phyloP scores from a whole-genome alignment of 1,139 yeast species.

The Taphrina confusa region DNA sequence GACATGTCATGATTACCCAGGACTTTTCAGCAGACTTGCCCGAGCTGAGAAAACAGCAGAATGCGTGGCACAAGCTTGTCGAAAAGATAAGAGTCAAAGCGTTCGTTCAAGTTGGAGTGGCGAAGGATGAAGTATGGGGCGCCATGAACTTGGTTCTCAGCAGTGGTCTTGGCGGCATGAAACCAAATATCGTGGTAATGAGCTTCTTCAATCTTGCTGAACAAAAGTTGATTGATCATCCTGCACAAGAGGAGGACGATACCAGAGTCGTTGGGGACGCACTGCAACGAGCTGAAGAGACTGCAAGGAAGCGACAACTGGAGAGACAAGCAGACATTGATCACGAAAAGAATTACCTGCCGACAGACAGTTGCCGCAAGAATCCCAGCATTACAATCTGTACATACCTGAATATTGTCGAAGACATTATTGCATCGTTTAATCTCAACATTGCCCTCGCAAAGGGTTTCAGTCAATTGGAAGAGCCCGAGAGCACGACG shows the following conservation, averaged over 20 bases:
- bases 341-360: conserved; percentile 50
- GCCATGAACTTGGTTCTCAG: conserved; percentile 87
- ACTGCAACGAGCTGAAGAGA: conserved; percentile 12
- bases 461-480: conserved; percentile 69
- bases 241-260: not conserved
- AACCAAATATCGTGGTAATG: conserved; percentile 86
- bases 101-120: conserved; percentile 86
- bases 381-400: conserved; percentile 69
- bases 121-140: conserved; percentile 93
- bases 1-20: conserved; percentile 72
- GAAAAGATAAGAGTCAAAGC: conserved; percentile 81
- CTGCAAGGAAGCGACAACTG: conserved; percentile 12
- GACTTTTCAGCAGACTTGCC: conserved; percentile 62
- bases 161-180: conserved; percentile 96
- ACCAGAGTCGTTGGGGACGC: conserved; percentile 12
- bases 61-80: conserved; percentile 80
- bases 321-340: conserved; percentile 27
- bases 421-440: conserved; percentile 79
- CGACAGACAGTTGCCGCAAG: conserved; percentile 77
- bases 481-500: conserved; percentile 53
- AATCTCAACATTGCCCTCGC: conserved; percentile 93
- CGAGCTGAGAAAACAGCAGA: conserved; percentile 69
- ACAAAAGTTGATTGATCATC: conserved; percentile 11
- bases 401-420: conserved; percentile 91
- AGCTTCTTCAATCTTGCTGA: conserved; percentile 68